A percentile compares a stretch with the other conserved stretches of the same genome.
Conservation (phyloP, 1,284 basidiomycete species). For the Cystobasidium sp. region DNA sequence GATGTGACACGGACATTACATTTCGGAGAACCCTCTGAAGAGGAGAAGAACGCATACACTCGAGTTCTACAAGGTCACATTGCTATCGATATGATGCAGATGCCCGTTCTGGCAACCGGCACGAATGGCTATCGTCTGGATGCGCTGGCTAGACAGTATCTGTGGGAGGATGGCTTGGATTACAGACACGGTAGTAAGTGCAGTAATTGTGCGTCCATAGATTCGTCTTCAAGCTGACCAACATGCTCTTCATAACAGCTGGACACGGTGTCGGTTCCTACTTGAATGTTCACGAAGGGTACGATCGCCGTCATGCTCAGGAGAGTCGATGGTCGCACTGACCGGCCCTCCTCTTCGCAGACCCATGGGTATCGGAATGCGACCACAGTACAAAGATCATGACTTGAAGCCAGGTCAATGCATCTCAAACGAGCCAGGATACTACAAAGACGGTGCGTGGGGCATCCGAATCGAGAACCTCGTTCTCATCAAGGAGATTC, state of each 20-base stretch:
- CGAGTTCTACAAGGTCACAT: conserved; percentile 96
- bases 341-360: conserved; percentile 21
- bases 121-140: conserved; percentile 80
- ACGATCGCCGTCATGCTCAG: not conserved
- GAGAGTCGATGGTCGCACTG: not conserved
- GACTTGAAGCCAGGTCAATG: conserved; percentile 82
- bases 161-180: conserved; percentile 93
- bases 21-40: conserved; percentile 80
- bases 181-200: conserved; percentile 59
- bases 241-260: conserved; percentile 61
- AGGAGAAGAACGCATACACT: conserved; percentile 87
- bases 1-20: conserved; percentile 66
- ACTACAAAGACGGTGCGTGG: conserved; percentile 87
- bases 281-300: conserved; percentile 88
- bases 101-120: conserved; percentile 80
- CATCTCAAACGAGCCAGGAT: conserved; percentile 89
- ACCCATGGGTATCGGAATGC: conserved; percentile 82
- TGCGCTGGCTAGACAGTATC: conserved; percentile 75
- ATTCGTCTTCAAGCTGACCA: not conserved
- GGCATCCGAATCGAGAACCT: conserved; percentile 94
- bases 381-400: conserved; percentile 67
- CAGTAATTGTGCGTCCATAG: not conserved
- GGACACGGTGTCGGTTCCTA: conserved; percentile 84
- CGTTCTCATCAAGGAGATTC: conserved; percentile 69
- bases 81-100: conserved; percentile 68